Base-by-base conservation (phyloP, 768 basidiomycete genomes). In the Rhodotorula sphaerocarpa region DNA sequence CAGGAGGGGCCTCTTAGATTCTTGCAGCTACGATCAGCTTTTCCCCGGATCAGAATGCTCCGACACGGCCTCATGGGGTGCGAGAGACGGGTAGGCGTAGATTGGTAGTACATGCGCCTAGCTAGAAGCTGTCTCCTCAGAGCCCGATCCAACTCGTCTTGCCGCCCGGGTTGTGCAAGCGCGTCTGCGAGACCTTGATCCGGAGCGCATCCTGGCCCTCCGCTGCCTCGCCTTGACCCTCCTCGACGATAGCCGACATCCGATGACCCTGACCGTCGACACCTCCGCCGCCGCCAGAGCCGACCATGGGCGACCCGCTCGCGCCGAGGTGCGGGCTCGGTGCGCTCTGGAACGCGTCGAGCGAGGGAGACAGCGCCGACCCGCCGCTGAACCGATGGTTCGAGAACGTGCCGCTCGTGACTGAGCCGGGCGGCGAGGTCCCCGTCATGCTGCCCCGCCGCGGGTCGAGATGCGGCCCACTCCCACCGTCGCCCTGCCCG, bases 111-210 rank as follows among this genome's bases (percentile, higher is more conserved):
- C n/a, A 39, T 10, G 36, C 36, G 16, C 10, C 36, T 9, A 9
- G 36, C 9, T 10, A 39, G 36, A 39, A 10, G 9, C 36, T 16
- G 36, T 1, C 48, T 1, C 16, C 21, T 34, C 33, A 60, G 51
- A 60, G 7, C 43, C 59, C 59, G 25, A 60, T 52, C 59, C 59
- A 60, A 20, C 36, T 57, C 31, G 33, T 87, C 50, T 87, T 80
- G 5, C 93, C 93, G 3, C 83, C 82, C 0, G 91, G 84, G 76
- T 97, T 99, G 72, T 95, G 93, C 73, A 99, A 75, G 67, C 83
- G 82, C 36, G 90, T 92, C 76, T 96, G 91, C 7, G 92, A 90
- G 73, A 99, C 92, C 76, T 97, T 96, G 52, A 97, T 55, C 52
- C 69, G 46, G 18, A 27, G 16, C 12, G 42, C 48, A 25, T 27